Percentiles rank a stretch among this genome's conserved stretches.
phyloP scores from a whole-genome alignment of 176 grass and related monocot genomes.

The Oryza glumipatula region DNA sequence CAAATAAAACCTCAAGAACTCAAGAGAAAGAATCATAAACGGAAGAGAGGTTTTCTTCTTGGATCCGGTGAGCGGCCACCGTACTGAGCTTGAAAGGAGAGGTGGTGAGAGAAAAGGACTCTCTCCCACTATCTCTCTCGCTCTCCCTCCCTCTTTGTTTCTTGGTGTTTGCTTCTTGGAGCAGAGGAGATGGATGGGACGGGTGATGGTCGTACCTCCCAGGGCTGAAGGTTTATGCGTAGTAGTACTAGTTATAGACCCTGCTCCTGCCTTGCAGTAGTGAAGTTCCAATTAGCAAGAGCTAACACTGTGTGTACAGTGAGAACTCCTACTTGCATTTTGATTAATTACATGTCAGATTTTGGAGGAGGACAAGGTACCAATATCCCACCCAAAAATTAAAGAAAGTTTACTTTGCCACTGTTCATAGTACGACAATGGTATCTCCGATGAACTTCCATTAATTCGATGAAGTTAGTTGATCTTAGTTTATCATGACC shows the following conservation, averaged over 20 bases:
- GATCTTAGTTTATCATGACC: background rate
- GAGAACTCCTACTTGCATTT: slow-evolving; percentile 8
- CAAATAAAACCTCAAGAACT: slow-evolving; percentile 31
- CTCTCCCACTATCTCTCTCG: background rate
- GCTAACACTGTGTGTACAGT: slow-evolving; percentile 10
- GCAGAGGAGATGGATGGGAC: slow-evolving; percentile 52
- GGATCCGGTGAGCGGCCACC: slow-evolving; percentile 49
- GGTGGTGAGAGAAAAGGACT: slow-evolving; percentile 34
- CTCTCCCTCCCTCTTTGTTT: background rate
- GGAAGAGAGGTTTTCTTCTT: background rate
- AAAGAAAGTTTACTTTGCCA: background rate
- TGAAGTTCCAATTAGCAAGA: slow-evolving; percentile 47
- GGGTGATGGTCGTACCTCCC: slow-evolving; percentile 36
- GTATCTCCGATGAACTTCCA: slow-evolving; percentile 5
- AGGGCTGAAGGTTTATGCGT: slow-evolving; percentile 28
- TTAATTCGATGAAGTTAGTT: slow-evolving; percentile 8
- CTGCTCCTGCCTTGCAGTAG: slow-evolving; percentile 29
- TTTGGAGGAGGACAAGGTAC: slow-evolving; percentile 29
- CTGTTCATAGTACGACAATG: slow-evolving; percentile 18
- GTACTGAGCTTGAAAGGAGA: slow-evolving; percentile 37
- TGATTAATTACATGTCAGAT: slow-evolving; percentile 15
- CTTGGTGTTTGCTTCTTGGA: slow-evolving; percentile 34
- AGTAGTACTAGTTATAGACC: slow-evolving; percentile 11
- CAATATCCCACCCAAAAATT: slow-evolving; percentile 24
- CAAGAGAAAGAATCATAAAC: background rate